Base-by-base conservation (phyloP, 192 early-diverging fungal species). In the Diversispora epigaea region DNA sequence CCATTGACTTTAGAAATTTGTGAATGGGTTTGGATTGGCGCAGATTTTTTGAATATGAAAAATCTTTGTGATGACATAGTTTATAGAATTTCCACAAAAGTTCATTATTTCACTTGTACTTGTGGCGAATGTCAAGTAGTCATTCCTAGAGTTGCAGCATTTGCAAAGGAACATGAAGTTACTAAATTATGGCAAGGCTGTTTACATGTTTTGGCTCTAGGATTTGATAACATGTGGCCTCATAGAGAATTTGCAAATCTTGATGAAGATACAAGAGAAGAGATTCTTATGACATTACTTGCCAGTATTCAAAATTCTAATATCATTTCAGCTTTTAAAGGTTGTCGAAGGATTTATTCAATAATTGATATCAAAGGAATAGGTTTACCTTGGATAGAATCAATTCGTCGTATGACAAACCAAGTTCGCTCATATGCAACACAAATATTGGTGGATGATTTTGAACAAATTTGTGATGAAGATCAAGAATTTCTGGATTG, bases 401-500 rank as follows among this genome's bases (percentile, higher is more conserved):
- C 32, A 43, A 19, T 75, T n/a, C 60, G 73, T 54, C 21, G 49
- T 4, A 65, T 65, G 62, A 65, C 50, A 14, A 41, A 50, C 12
- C 45, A 63, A 12, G 73, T 75, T 25, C 44, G 47, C 1, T 65
- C 62, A 14, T 65, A 25, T 65, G 45, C 63, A n/a, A 21, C 45
- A 8, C 15, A 47, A 15, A 54, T 75, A 19, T 75, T 75, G 25
- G 73, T 75, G 11, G 73, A 75, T 22, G 54, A 75, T 66, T 75
- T 75, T 50, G 45, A 49, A 47, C 61, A 75, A 49, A 11, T 75
- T 9, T 75, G 73, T 65, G 45, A 45, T 21, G 47, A 75, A 1
- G 73, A 65, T 44, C 19, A 63, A 52, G 73, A 75, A 65, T 75
- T 75, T 75, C 43, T 75, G 15, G 32, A 75, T 75, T 75, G 73